Base-by-base conservation (phyloP, 2,329 filamentous ascomycete genomes). In the Zymoseptoria tritici region DNA sequence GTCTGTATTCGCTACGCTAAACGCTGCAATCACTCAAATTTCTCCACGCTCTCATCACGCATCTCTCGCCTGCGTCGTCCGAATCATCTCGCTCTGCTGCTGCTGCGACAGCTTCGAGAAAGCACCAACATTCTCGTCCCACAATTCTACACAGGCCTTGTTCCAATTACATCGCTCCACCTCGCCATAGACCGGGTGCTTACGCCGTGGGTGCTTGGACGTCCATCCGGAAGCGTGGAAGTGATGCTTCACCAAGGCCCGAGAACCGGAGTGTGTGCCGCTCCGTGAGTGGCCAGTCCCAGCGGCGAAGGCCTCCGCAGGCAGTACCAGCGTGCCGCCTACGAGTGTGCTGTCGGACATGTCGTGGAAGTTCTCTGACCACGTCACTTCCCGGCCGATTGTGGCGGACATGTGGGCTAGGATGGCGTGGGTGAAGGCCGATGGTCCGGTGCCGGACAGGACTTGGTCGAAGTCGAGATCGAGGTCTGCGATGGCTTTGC, bases 161-260 rank as follows among this genome's bases (percentile, higher is more conserved):
- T 85, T 79, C 86, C 86, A 89, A 68, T 89, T 89, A 72, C 86
- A 89, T 62, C 80, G 77, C 70, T 89, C 86, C 0, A 89, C 85
- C 71, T 87, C 84, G 2, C 85, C 86, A 66, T 85, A 88, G 56
- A 85, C 82, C 0, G 85, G 85, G 68, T 90, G 86, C 46, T 78
- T 84, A 73, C 81, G 87, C 21, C 87, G 79, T 1, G 83, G 85
- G 68, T 90, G 86, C 31, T 60, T 77, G 57, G 79, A 81, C 1
- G 86, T 87, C 87, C 87, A 90, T 59, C 83, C 82, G 1, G 86
- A 89, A 0, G 87, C 87, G 70, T 90, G 87, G 67, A 89, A 90
- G 71, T 89, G 86, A 68, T 90, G 87, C 71, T 85, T 87, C 22
- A 90, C 85, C 1, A 89, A 76, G 1, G 87, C 86, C 19, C 79